These are phyloP conservation scores for Solanum chilense DNA, from an alignment of 257 asterid genomes.

Conservation along the genomic window DNA sequence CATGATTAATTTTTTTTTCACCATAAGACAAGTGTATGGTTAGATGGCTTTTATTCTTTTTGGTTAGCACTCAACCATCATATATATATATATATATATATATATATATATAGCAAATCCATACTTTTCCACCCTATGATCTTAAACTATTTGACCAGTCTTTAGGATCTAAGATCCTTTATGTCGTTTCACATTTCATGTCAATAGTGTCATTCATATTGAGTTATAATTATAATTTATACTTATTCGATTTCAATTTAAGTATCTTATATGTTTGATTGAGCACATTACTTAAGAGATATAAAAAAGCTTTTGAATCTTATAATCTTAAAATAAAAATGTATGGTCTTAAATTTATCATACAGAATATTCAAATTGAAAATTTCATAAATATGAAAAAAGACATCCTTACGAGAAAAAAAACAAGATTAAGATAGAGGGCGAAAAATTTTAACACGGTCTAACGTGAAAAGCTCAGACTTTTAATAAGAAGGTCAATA, in stretches of 20 bases:
- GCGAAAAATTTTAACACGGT: too few species aligned
- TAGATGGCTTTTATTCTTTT: background rate
- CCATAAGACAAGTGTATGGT: background rate
- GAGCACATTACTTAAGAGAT: rapidly evolving
- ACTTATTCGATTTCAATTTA: background rate
- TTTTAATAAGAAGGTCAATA: too few species aligned
- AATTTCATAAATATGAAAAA: too few species aligned
- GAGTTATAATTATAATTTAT: background rate
- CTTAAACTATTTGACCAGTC: background rate
- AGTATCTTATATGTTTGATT: background rate
- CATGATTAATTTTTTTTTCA: background rate
- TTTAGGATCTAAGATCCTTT: background rate
- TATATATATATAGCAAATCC: background rate
- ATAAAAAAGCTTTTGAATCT: background rate
- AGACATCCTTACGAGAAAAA: too few species aligned
- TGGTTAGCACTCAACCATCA: background rate
- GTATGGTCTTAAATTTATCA: too few species aligned
- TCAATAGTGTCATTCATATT: background rate
- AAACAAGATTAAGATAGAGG: too few species aligned
- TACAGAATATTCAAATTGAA: too few species aligned
- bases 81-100: too few species aligned
- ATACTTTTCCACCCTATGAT: background rate
- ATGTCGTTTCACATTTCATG: background rate
- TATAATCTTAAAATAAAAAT: background rate
- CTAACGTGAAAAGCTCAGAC: too few species aligned